These are phyloP conservation scores for Kwoniella dejecticola DNA, from an alignment of 768 basidiomycete genomes.

Conservation along the genomic window DNA sequence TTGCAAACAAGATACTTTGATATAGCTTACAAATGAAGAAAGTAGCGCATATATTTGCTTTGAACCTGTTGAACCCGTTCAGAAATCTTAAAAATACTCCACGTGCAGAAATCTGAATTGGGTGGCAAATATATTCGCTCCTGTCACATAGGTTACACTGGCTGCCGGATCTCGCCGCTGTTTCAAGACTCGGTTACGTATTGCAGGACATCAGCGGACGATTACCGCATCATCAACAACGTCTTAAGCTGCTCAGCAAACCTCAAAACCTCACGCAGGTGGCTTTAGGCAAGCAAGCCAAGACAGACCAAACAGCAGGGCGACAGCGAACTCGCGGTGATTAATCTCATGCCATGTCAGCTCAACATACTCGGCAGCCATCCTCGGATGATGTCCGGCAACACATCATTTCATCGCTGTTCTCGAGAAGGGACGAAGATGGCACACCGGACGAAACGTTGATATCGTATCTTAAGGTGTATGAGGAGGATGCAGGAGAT, in stretches of 20 bases:
- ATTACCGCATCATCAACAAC: not conserved
- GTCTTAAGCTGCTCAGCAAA: not conserved
- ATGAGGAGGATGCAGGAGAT: slow-evolving; percentile 78
- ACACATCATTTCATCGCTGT: slow-evolving; percentile 77
- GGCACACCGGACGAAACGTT: slow-evolving; percentile 75
- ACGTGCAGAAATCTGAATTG: not conserved
- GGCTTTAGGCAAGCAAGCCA: too few species aligned
- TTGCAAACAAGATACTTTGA: not conserved
- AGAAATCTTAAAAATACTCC: slow-evolving; percentile 1
- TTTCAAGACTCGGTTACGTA: not conserved
- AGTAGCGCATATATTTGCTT: too few species aligned
- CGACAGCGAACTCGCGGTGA: too few species aligned
- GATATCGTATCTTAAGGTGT: slow-evolving; percentile 86
- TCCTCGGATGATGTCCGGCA: slow-evolving; percentile 44
- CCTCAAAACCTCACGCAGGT: too few species aligned
- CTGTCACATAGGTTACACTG: not conserved
- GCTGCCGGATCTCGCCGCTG: slow-evolving; percentile 1
- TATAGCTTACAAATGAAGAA: not conserved
- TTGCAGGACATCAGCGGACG: not conserved
- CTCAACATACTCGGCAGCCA: slow-evolving; percentile 15
- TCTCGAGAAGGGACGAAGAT: slow-evolving; percentile 69
- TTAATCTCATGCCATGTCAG: too few species aligned
- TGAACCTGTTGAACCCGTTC: not conserved
- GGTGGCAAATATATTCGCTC: slow-evolving; percentile 2
- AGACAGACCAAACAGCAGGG: too few species aligned